Conservation (phyloP, 2,329 filamentous ascomycete genomes). For the Cytospora piceae region DNA sequence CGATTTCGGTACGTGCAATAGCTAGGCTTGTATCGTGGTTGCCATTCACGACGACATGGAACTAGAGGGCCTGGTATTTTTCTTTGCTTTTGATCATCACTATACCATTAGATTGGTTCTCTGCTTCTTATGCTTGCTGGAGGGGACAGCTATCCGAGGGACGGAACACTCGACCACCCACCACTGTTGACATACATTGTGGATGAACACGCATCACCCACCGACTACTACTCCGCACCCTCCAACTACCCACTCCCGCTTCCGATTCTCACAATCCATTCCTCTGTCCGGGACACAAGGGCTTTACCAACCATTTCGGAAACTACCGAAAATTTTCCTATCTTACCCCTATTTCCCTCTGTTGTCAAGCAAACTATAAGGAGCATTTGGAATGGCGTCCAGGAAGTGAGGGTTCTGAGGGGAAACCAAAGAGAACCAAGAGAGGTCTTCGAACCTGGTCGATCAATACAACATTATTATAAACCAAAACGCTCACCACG, state of each 20-base stretch:
- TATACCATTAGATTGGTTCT: constrained; percentile 25
- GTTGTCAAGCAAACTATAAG: constrained; percentile 29
- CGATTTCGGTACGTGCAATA: constrained; percentile 22
- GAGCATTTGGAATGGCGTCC: constrained; percentile 30
- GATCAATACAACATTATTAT: constrained; percentile 28
- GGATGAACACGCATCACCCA: neutral
- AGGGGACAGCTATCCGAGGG: constrained; percentile 17
- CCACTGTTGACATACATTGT: neutral
- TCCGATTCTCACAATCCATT: constrained; percentile 7
- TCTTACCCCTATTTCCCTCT: constrained; percentile 21
- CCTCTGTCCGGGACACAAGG: constrained; percentile 9
- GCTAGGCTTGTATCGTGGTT: constrained; percentile 21
- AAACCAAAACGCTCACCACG: constrained; percentile 1
- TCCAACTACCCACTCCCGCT: constrained; percentile 15
- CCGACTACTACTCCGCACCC: constrained; percentile 14
- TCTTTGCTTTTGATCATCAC: constrained; percentile 27
- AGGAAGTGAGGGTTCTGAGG: constrained; percentile 17
- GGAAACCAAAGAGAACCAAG: constrained; percentile 17
- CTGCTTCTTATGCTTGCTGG: constrained; percentile 18
- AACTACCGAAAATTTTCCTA: constrained; percentile 5
- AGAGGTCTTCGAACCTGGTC: constrained; percentile 18
- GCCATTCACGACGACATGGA: constrained; percentile 31
- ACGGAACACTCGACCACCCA: constrained; percentile 9
- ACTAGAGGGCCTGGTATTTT: constrained; percentile 27
- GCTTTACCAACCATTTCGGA: constrained; percentile 13